Evolutionary conservation across 192 early-diverging fungal species (phyloP), one percentile per base, ranked within the genome.

Genomic region (Coemansia sp.): DNA sequence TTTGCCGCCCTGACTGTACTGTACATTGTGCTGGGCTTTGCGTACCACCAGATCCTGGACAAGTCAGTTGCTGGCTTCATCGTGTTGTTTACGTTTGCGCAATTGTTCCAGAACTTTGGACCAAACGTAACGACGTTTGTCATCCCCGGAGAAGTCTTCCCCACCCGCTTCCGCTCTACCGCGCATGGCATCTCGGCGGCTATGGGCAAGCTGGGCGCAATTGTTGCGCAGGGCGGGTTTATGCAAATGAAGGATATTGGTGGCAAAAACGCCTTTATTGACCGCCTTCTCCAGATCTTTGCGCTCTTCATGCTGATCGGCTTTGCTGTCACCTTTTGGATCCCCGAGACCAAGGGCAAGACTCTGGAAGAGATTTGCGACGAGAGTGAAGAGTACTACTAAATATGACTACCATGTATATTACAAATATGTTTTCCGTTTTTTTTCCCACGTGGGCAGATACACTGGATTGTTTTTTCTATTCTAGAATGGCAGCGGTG

Each of bases 71-170:
- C 69, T 8, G 81, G 81, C 8, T 91, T 88, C 61, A 81, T 88
- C 36, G 76, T 89, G 5, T 62, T 91, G 27, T 91, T 85, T 58
- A 82, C 85, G 0, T 50, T 83, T 8, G 85, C 87, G 2, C 86
- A 89, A 62, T 72, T 93, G 60, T 93, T 96, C 83, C 91, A 91
- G 82, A 94, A 98, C 85, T 96, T 93, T 84, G 95, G 95, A 7
- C 95, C 96, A 53, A 98, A 98, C 77, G 64, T 85, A 17, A 98
- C 95, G 6, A 93, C 91, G 0, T 93, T 93, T 54, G 85, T 93
- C 39, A 85, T 92, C 48, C 91, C 91, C 34, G 87, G 86, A 57
- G 91, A 93, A 65, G 84, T 84, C 10, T 93, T 90, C 79, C 91
- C 91, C 3, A 93, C 91, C 8, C 83, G 89, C 8, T 91, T 90